phyloP scores from a whole-genome alignment of 352 stramenopile genomes.

The Hyaloperonospora arabidopsidis region DNA sequence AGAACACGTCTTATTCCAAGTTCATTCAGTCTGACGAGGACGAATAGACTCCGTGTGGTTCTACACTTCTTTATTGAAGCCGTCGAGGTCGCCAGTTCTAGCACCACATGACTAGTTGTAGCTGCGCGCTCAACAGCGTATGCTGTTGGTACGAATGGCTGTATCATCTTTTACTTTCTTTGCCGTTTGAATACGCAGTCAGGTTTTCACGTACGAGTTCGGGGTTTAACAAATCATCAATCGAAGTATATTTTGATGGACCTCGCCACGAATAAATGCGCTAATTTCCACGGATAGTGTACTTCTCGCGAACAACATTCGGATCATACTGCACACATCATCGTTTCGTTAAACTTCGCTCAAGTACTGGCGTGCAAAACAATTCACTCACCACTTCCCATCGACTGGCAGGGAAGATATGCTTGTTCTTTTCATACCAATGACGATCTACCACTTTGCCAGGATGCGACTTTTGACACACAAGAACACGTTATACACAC shows the following conservation, averaged over 20 bases:
- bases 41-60: constrained; percentile 40
- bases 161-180: constrained; percentile 35
- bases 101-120: constrained; percentile 11
- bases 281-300: constrained; percentile 74
- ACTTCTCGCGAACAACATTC: constrained; percentile 68
- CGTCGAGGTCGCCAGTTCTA: constrained; percentile 15
- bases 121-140: constrained; percentile 12
- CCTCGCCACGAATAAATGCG: not conserved
- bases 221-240: constrained; percentile 8
- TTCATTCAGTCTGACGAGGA: constrained; percentile 87
- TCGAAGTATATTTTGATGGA: too few species aligned
- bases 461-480: constrained; percentile 79
- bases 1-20: constrained; percentile 87
- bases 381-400: constrained; percentile 89
- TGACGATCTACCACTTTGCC: constrained; percentile 95
- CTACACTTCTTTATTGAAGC: constrained; percentile 11
- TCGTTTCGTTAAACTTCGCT: constrained; percentile 2
- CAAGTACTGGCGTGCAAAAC: not conserved
- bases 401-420: constrained; percentile 97
- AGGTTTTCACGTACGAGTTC: constrained; percentile 25
- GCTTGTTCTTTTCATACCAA: constrained; percentile 99
- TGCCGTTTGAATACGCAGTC: constrained; percentile 13
- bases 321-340: constrained; percentile 57
- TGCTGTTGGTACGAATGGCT: constrained; percentile 25
- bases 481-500: constrained; percentile 4